A percentile compares a stretch with the other conserved stretches of the same genome.
Evolutionary conservation across 140 eudicot species (phyloP).

Genomic region (Stevia rebaudiana): DNA sequence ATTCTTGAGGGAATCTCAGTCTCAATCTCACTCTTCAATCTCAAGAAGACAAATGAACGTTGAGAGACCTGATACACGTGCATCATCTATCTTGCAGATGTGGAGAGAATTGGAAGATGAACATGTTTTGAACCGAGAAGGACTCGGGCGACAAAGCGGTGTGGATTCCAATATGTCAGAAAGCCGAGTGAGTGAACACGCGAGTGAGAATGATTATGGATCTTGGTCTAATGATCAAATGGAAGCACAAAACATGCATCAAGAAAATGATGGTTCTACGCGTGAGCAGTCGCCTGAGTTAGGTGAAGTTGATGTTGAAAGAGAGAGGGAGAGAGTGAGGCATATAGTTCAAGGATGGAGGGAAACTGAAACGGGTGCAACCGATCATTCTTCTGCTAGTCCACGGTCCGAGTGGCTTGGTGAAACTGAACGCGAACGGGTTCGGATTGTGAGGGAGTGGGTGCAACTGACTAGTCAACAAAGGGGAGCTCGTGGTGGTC

Average conservation of each 20-base stretch:
- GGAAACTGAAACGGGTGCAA: constrained; percentile 69
- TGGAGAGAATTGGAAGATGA: constrained; percentile 95
- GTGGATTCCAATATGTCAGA: constrained; percentile 52
- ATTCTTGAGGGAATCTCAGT: constrained; percentile 52
- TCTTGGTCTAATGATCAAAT: constrained; percentile 57
- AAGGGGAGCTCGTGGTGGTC: constrained; percentile 56
- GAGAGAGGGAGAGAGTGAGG: constrained; percentile 89
- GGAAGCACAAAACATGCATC: constrained; percentile 40
- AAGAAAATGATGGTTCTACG: constrained; percentile 53
- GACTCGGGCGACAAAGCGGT: constrained; percentile 57
- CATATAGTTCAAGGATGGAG: constrained; percentile 89
- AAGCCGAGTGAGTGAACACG: constrained; percentile 44
- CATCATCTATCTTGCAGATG: constrained; percentile 53
- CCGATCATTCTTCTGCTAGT: constrained; percentile 48
- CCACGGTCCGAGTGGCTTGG: constrained; percentile 84
- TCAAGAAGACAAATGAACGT: constrained; percentile 39
- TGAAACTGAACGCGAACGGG: constrained; percentile 90
- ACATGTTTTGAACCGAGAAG: constrained; percentile 55
- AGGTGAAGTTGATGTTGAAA: constrained; percentile 43
- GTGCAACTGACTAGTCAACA: constrained; percentile 92
- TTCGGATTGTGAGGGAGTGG: constrained; percentile 87
- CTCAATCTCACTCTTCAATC: constrained; percentile 42
- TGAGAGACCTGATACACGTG: constrained; percentile 38
- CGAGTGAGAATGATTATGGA: constrained; percentile 55
- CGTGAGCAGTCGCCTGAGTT: constrained; percentile 85